phyloP scores from a whole-genome alignment of 2,329 filamentous ascomycete species.

The Raffaelea deltoideospora region DNA sequence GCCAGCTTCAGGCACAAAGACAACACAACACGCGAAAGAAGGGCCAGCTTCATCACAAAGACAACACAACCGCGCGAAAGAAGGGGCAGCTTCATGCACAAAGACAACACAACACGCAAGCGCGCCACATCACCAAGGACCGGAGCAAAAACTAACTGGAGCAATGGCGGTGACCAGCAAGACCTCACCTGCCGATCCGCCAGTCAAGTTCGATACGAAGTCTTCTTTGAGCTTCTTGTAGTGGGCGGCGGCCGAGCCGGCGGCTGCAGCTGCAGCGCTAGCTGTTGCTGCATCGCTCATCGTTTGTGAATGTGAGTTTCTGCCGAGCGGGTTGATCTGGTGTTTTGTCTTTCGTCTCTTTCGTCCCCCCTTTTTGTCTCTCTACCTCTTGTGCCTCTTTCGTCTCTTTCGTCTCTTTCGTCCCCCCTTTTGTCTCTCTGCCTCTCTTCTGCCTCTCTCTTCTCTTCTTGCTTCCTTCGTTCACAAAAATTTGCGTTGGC shows the following conservation, averaged over 20 bases:
- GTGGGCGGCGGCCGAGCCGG: conserved; percentile 24
- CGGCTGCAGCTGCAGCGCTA: conserved; percentile 5
- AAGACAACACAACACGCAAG: conserved; percentile 1
- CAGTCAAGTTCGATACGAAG: conserved; percentile 83
- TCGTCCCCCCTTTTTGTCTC: neutral
- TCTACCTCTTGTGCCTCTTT: neutral
- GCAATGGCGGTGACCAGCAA: conserved; percentile 74
- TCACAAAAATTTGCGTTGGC: no score
- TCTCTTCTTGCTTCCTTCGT: neutral
- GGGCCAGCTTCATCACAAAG: no score
- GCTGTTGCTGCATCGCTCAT: neutral
- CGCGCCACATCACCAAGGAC: no score
- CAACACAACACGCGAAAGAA: neutral
- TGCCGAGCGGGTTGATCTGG: neutral
- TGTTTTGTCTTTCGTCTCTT: neutral
- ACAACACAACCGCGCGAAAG: no score
- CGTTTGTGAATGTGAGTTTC: neutral
- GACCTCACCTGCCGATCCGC: conserved; percentile 72
- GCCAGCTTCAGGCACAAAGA: neutral
- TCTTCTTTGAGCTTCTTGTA: conserved; percentile 92
- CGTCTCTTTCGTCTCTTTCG: neutral
- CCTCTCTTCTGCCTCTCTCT: neutral
- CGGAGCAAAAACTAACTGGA: conserved; percentile 51
- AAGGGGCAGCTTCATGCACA: no score
- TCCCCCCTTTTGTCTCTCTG: no score